phyloP scores from a whole-genome alignment of 1,284 basidiomycete species.

The Paramarasmius palmivorus region DNA sequence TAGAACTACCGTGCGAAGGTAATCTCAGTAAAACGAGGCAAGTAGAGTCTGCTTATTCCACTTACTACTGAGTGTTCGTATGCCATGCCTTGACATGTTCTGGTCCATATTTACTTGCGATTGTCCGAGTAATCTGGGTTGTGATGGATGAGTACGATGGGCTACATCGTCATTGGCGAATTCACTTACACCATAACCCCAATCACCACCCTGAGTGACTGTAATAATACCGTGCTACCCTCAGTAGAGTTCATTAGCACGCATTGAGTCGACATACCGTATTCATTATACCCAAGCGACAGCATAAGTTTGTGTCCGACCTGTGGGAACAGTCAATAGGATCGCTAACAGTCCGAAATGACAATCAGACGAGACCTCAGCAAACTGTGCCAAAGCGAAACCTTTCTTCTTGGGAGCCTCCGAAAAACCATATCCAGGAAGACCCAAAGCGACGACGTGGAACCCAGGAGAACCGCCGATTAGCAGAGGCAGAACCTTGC shows the following conservation, averaged over 20 bases:
- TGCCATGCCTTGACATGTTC: slow-evolving; percentile 40
- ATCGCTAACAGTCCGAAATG: background rate
- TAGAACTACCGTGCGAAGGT: too few relatives aligned
- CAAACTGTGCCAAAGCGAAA: background rate
- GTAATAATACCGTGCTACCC: too few relatives aligned
- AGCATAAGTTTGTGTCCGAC: slow-evolving; percentile 46
- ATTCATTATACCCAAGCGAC: slow-evolving; percentile 45
- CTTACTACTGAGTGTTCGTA: slow-evolving; percentile 30
- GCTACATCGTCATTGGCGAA: too few relatives aligned
- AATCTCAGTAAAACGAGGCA: slow-evolving; percentile 19
- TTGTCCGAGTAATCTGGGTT: slow-evolving; percentile 32
- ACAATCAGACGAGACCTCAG: background rate
- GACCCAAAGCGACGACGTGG: slow-evolving; percentile 53
- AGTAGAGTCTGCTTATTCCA: slow-evolving; percentile 4
- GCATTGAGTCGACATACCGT: slow-evolving; percentile 31
- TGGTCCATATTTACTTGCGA: slow-evolving; percentile 33
- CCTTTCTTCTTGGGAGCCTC: slow-evolving; percentile 31
- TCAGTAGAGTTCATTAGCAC: slow-evolving; percentile 22
- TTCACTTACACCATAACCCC: slow-evolving; percentile 46
- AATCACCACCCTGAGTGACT: slow-evolving; percentile 58
- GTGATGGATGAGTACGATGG: too few relatives aligned
- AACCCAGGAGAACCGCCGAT: slow-evolving; percentile 50
- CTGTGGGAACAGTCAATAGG: slow-evolving; percentile 20
- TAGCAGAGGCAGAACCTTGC: slow-evolving; percentile 54
- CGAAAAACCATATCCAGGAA: slow-evolving; percentile 58